A percentile compares a stretch with the other conserved stretches of the same genome.
Conservation (phyloP, 2,329 filamentous ascomycete species). For the Xenosphaeropsis pyriputrescens region DNA sequence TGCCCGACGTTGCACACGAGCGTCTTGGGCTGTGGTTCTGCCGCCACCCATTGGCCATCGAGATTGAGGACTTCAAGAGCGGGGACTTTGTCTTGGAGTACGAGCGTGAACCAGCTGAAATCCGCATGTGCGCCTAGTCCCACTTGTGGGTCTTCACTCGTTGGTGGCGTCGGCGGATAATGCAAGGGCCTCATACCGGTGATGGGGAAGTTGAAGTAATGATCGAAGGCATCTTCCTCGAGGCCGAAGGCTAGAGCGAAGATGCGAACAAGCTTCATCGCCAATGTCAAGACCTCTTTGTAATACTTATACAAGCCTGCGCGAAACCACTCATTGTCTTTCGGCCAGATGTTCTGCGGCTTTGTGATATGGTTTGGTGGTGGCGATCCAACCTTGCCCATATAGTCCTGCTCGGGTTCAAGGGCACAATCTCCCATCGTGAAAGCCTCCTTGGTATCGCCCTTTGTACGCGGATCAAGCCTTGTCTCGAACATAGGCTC, state of each 20-base stretch:
- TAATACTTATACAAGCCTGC: conserved; percentile 14
- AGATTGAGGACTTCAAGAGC: conserved; percentile 29
- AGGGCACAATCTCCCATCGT: conserved; percentile 22
- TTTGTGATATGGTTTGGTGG: conserved; percentile 14
- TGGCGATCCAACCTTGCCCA: conserved; percentile 12
- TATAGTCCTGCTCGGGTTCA: conserved; percentile 21
- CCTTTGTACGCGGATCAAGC: conserved; percentile 16
- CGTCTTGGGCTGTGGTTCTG: conserved; percentile 23
- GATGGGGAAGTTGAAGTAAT: conserved; percentile 33
- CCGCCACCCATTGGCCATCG: conserved; percentile 24
- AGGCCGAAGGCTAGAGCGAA: conserved; percentile 24
- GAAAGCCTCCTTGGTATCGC: conserved; percentile 20
- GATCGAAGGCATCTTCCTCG: conserved; percentile 28
- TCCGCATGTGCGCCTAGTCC: conserved; percentile 32
- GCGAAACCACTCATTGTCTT: conserved; percentile 11
- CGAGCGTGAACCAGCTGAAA: conserved; percentile 32
- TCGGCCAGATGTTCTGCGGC: conserved; percentile 18
- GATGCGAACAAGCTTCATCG: conserved; percentile 16
- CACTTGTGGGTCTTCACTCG: conserved; percentile 17
- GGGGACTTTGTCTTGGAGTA: conserved; percentile 28
- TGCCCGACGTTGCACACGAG: conserved; percentile 31
- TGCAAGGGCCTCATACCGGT: conserved; percentile 27
- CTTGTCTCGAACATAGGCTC: conserved; percentile 20
- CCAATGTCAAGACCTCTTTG: conserved; percentile 4
- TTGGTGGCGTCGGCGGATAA: conserved; percentile 22